These are phyloP conservation scores for Sugiyamaella qingdaonensis DNA, from an alignment of 805 yeast species.

Conservation along the genomic window DNA sequence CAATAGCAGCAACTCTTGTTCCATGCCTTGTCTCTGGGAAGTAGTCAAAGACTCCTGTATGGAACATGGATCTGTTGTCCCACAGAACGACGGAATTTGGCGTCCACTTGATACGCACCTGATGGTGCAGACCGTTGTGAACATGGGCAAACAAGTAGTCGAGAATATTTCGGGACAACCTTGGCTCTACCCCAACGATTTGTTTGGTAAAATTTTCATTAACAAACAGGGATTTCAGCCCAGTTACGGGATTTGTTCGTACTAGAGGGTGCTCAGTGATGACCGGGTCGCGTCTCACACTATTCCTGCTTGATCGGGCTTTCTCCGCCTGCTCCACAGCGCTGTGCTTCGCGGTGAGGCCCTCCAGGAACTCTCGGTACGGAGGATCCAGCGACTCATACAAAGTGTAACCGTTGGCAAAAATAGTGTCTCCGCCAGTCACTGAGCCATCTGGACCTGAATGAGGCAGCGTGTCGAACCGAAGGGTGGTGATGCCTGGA, in stretches of 20 bases:
- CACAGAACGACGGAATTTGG: constrained; percentile 67
- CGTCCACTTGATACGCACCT: constrained; percentile 46
- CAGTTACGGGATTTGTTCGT: constrained; percentile 64
- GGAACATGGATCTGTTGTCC: constrained; percentile 68
- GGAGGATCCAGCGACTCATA: constrained; percentile 49
- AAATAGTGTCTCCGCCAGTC: constrained; percentile 47
- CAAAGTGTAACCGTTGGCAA: constrained; percentile 50
- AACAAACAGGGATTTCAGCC: constrained; percentile 55
- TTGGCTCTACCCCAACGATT: constrained; percentile 44
- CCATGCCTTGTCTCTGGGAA: constrained; percentile 21
- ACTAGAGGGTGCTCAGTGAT: constrained; percentile 59
- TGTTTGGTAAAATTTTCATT: constrained; percentile 46
- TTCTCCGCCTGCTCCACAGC: constrained; percentile 33
- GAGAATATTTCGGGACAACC: constrained; percentile 7
- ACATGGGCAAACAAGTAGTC: constrained; percentile 1
- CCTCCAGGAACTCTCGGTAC: constrained; percentile 44
- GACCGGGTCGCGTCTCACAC: constrained; percentile 41
- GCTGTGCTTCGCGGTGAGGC: constrained; percentile 63
- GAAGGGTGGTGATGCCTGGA: constrained; percentile 64
- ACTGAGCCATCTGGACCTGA: constrained; percentile 23
- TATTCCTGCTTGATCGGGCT: constrained; percentile 31
- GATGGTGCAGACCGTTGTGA: constrained; percentile 5
- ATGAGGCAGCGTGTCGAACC: constrained; percentile 56
- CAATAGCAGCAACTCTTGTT: constrained; percentile 29
- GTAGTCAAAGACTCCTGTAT: constrained; percentile 60